phyloP scores from a whole-genome alignment of 352 stramenopile genomes.

The Elongisporangium prolatum region DNA sequence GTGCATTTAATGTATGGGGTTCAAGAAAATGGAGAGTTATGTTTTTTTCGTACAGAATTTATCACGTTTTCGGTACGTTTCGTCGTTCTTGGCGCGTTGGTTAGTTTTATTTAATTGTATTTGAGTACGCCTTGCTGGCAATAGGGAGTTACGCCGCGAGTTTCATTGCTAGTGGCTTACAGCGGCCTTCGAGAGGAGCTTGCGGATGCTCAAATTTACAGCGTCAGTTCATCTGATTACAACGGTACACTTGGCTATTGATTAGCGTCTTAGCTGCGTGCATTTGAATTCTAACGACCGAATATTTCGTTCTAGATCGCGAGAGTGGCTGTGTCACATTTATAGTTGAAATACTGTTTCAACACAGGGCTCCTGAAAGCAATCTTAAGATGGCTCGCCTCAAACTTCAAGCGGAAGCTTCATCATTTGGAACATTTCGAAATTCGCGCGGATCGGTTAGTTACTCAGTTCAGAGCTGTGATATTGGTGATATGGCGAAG shows the following conservation, averaged over 20 bases:
- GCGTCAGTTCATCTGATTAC: slow-evolving; percentile 54
- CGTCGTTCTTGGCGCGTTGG: background rate
- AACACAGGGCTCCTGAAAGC: slow-evolving; percentile 31
- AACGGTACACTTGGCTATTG: slow-evolving; percentile 32
- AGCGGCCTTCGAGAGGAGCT: slow-evolving; percentile 44
- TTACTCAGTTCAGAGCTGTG: slow-evolving; percentile 56
- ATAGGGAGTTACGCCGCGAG: slow-evolving; percentile 51
- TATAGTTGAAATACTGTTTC: slow-evolving; percentile 59
- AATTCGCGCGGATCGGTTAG: slow-evolving; percentile 15
- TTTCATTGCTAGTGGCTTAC: slow-evolving; percentile 53
- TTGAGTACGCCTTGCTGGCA: slow-evolving; percentile 5
- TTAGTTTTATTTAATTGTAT: background rate
- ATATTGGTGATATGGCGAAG: slow-evolving; percentile 38
- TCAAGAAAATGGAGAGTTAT: slow-evolving; percentile 67
- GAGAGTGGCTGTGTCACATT: slow-evolving; percentile 42
- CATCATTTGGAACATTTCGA: slow-evolving; percentile 5
- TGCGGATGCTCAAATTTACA: slow-evolving; percentile 42
- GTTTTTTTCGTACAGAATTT: slow-evolving; percentile 62
- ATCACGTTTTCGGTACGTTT: slow-evolving; percentile 63
- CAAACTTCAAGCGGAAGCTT: slow-evolving; percentile 47
- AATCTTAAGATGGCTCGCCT: slow-evolving; percentile 51
- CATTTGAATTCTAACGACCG: no score
- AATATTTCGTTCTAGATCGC: slow-evolving; percentile 28
- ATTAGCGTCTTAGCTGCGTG: background rate
- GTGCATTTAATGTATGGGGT: slow-evolving; percentile 64